Evolutionary conservation across 1,139 yeast genomes (phyloP), one percentile per base, ranked within the genome.

Genomic region (Geotrichum klebahnii): DNA sequence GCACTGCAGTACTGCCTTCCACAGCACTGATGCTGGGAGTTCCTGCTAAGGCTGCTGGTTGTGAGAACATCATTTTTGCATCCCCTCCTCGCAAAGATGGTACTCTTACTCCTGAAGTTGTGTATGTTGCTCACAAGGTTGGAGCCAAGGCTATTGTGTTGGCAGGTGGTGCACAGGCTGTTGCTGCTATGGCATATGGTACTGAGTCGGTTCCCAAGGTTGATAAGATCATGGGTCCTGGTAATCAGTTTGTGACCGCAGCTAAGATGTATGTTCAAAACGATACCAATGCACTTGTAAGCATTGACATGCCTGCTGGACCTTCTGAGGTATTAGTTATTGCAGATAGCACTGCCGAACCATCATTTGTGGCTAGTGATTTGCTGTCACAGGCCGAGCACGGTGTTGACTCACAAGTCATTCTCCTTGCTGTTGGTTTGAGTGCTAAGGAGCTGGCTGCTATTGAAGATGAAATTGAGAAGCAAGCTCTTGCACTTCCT

Each of bases 161-260:
- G 65, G 98, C 98, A 1, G 99, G 98, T 60, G 99, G 99, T 62
- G 98, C 98, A 3, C 99, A 92, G 73, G 99, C 98, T 2, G 87
- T 92, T 50, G 95, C 97, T 39, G 95, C 99, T 2, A 79, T 92
- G 95, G 98, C 98, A 0, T 92, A 92, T 66, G 98, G 99, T 65
- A 94, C 98, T 6, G 88, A 87, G 61, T 72, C 85, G 35, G 84
- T 92, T 43, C 85, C 95, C 53, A 92, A 94, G 70, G 94, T 94
- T 66, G 97, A 92, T 71, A 92, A 92, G 76, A 90, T 92, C 55
- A 77, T 92, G 68, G 99, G 99, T 48, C 99, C 99, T 20, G 99
- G 98, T 54, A 92, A 92, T 71, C 99, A 92, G 72, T 92, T 94
- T 67, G 99, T 92, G 51, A 92, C 99, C 23, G 98, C 98, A 46